phyloP scores from a whole-genome alignment of 257 asterid genomes.

The Euphrasia confusa region DNA sequence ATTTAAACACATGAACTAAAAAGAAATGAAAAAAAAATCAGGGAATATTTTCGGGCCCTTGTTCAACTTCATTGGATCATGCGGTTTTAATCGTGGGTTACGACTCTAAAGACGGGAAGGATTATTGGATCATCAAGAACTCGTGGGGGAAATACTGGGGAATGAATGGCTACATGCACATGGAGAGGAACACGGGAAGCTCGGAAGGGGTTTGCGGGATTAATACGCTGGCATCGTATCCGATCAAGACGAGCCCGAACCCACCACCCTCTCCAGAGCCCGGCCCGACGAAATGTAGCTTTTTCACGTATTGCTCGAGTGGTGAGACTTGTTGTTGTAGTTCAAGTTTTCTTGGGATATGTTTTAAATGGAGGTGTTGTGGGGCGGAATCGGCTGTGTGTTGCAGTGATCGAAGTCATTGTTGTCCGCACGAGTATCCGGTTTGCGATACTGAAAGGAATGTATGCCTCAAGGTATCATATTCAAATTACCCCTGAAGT shows the following conservation, averaged over 20 bases:
- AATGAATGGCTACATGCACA: constrained; percentile 66
- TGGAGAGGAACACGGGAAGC: constrained; percentile 50
- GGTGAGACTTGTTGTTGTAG: constrained; percentile 93
- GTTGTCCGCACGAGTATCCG: constrained; percentile 83
- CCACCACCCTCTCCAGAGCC: constrained; percentile 84
- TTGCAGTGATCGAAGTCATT: constrained; percentile 58
- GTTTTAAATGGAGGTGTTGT: constrained; percentile 83
- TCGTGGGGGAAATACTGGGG: constrained; percentile 98
- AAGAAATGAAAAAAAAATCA: constrained; percentile 29
- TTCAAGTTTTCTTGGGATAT: constrained; percentile 52
- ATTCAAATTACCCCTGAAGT: not conserved
- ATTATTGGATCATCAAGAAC: constrained; percentile 86
- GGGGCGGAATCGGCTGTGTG: constrained; percentile 68
- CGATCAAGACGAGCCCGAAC: constrained; percentile 78
- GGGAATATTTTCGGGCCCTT: constrained; percentile 91
- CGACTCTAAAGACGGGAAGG: constrained; percentile 65
- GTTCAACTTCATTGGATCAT: constrained; percentile 75
- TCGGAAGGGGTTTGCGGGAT: constrained; percentile 75
- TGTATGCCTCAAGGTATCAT: constrained; percentile 65
- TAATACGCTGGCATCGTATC: constrained; percentile 79
- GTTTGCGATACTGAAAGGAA: constrained; percentile 52
- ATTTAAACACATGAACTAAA: not conserved
- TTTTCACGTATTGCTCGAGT: constrained; percentile 53
- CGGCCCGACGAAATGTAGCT: constrained; percentile 54
- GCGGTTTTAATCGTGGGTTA: constrained; percentile 91